These are phyloP conservation scores for Crithidia bombi DNA, from an alignment of 208 protist genomes.

Conservation along the genomic window DNA sequence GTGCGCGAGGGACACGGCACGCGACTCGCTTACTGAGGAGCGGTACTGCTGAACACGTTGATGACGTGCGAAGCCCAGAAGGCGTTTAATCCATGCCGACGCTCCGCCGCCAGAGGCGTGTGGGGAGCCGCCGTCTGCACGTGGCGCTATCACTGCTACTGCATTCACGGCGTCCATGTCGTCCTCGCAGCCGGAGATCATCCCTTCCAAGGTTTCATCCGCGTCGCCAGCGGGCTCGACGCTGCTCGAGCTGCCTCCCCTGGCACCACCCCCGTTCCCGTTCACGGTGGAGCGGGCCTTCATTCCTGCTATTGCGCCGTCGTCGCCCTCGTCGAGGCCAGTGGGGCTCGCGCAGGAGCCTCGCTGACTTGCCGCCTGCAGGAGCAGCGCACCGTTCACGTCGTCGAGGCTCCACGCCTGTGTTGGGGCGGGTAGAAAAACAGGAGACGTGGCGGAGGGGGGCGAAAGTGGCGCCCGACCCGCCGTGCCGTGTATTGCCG, in stretches of 20 bases:
- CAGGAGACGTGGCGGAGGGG: not conserved
- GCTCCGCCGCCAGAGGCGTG: not conserved
- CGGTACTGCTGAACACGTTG: constrained; percentile 10
- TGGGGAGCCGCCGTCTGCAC: no score
- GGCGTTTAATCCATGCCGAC: constrained; percentile 18
- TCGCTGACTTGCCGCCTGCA: constrained; percentile 6
- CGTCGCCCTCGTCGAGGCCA: not conserved
- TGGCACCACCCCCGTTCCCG: not conserved
- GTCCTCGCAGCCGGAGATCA: constrained; percentile 1
- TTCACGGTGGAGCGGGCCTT: not conserved
- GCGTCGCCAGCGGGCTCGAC: not conserved
- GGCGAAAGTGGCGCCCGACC: not conserved
- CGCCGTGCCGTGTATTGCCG: not conserved
- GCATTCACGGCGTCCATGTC: not conserved
- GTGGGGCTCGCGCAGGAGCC: not conserved
- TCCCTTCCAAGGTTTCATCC: not conserved
- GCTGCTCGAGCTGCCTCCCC: not conserved
- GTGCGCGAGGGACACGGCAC: constrained; percentile 3
- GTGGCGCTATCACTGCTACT: no score
- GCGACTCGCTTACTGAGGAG: not conserved
- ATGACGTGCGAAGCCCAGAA: constrained; percentile 18
- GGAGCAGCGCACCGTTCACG: constrained; percentile 20
- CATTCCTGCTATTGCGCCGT: not conserved
- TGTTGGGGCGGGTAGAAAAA: not conserved
- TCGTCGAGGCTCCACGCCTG: constrained; percentile 28